Evolutionary conservation across 2,329 filamentous ascomycete genomes (phyloP), one percentile per base, ranked within the genome.

Genomic region (Alternaria triticimaculans): DNA sequence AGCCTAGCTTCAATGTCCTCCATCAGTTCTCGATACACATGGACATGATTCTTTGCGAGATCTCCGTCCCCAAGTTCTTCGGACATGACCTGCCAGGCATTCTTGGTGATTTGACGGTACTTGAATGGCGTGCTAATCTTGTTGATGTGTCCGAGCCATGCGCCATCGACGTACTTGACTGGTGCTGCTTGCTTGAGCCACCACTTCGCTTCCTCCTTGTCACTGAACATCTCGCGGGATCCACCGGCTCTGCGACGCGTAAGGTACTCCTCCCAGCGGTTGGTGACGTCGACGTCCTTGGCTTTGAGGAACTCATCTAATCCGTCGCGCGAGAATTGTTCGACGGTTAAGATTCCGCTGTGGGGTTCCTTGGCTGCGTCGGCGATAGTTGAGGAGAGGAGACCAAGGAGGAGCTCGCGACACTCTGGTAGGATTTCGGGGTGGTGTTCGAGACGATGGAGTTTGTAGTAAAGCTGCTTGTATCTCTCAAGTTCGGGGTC

Each of bases 51-150:
- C 69, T 84, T 82, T 11, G 72, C 70, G 7, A 82, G 63, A 62
- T 85, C 80, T 0, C 84, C 85, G 65, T 86, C 82, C 1, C 84
- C 85, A 6, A 86, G 74, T 64, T 87, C 85, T 64, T 86, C 84
- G 0, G 82, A 83, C 55, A 86, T 74, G 7, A 85, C 78, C 64
- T 78, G 84, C 84, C 84, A 86, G 5, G 81, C 80, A 30, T 80
- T 74, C 60, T 83, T 83, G 37, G 79, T 82, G 14, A 81, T 73
- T 10, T 65, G 68, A 4, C 78, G 78, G 20, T 82, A 71, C 9
- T 68, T 65, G 64, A 84, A 83, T 4, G 82, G 82, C 0, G 81
- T 84, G 15, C 73, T 82, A 45, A 82, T 75, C 49, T 82, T 81
- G 67, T 85, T 78, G 25, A 85, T 76, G 59, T 82, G 80, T 12